A percentile compares a stretch with the other conserved stretches of the same genome.
Evolutionary conservation across 257 asterid species (phyloP).

Genomic region (Solanum clarkiae): DNA sequence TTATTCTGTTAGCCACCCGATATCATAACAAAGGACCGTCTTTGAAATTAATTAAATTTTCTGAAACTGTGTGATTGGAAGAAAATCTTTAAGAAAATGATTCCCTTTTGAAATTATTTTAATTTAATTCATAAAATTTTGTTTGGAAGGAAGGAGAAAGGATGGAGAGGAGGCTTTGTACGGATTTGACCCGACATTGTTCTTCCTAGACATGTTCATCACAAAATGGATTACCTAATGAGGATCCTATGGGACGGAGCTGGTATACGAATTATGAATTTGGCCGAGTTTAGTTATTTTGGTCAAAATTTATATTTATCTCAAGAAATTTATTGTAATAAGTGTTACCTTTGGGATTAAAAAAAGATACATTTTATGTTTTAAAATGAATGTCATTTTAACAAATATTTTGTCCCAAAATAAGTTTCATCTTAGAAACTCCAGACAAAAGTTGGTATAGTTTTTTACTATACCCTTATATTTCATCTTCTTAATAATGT

Average conservation of each 20-base stretch:
- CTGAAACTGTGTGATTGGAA: not conserved
- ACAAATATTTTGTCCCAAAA: not conserved
- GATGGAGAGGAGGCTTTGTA: slow-evolving; percentile 15
- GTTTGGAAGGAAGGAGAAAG: slow-evolving; percentile 4
- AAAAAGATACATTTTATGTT: not conserved
- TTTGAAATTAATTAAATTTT: not conserved
- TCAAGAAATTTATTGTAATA: not conserved
- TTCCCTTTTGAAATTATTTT: not conserved
- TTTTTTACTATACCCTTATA: no score
- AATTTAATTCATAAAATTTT: not conserved
- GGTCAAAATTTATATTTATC: not conserved
- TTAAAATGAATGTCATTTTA: not conserved
- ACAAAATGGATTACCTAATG: not conserved
- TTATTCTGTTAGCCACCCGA: slow-evolving; percentile 9
- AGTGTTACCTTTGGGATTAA: not conserved
- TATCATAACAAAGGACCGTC: not conserved
- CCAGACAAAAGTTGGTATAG: no score
- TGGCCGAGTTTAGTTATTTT: not conserved
- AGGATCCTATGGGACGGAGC: not conserved
- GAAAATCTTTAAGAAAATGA: not conserved
- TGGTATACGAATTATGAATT: not conserved
- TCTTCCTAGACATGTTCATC: slow-evolving; percentile 6
- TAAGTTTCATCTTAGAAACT: no score
- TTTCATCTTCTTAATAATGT: no score
- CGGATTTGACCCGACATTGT: slow-evolving; percentile 25